These are phyloP conservation scores for Fusarium vanettenii DNA, from an alignment of 2,329 filamentous ascomycete genomes.

Conservation along the genomic window DNA sequence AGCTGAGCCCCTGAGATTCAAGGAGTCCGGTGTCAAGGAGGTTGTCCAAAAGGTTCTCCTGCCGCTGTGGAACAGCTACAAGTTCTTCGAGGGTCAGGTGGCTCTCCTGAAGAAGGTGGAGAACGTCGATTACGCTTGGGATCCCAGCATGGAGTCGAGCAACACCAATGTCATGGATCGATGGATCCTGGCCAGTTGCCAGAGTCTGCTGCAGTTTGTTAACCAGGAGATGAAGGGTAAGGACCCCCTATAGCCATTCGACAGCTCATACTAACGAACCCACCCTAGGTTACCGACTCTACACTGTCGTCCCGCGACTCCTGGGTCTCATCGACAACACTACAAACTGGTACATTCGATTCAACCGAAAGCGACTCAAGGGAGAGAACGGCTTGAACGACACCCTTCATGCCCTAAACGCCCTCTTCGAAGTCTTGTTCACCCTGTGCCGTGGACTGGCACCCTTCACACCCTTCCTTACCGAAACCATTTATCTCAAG, in stretches of 20 bases:
- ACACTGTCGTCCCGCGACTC: constrained; percentile 90
- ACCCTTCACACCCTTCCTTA: constrained; percentile 95
- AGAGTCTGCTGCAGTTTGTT: constrained; percentile 90
- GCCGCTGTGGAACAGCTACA: constrained; percentile 95
- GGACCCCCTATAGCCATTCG: constrained; percentile 39
- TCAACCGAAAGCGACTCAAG: constrained; percentile 92
- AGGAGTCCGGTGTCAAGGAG: constrained; percentile 92
- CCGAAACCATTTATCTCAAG: constrained; percentile 91
- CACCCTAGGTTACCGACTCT: constrained; percentile 74
- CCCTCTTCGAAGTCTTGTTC: constrained; percentile 92
- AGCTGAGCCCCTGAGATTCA: constrained; percentile 90
- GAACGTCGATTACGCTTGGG: constrained; percentile 80
- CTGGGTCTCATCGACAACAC: constrained; percentile 90
- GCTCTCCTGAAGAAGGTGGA: constrained; percentile 87
- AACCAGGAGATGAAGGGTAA: constrained; percentile 89
- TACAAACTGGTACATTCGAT: constrained; percentile 99
- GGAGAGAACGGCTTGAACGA: constrained; percentile 88
- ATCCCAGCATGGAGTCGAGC: constrained; percentile 77
- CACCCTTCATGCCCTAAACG: constrained; percentile 90
- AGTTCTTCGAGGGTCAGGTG: constrained; percentile 94
- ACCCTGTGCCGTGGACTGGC: constrained; percentile 89
- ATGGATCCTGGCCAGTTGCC: constrained; percentile 93
- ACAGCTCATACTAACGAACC: constrained; percentile 5
- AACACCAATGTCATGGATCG: constrained; percentile 95
- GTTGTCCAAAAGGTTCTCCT: constrained; percentile 92